Conservation (phyloP, 2,329 filamentous ascomycete genomes). For the Fusarium caatingaense region DNA sequence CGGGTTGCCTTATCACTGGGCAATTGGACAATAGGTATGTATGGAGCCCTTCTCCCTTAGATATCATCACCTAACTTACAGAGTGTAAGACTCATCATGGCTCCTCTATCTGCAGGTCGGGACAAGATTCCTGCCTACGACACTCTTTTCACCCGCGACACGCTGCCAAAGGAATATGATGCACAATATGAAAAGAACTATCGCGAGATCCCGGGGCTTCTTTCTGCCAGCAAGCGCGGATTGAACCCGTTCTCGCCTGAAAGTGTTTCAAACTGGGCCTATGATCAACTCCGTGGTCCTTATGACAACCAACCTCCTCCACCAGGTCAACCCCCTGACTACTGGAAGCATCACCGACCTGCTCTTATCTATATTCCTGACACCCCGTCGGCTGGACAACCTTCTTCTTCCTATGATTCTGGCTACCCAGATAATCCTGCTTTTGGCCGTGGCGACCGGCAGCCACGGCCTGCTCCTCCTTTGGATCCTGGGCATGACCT, state of each 20-base stretch:
- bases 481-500: no score
- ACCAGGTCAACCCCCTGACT: background rate
- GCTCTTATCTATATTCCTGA: background rate
- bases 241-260: background rate
- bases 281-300: background rate
- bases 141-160: no score
- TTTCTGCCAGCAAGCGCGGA: background rate
- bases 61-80: background rate
- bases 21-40: background rate
- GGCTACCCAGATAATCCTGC: background rate
- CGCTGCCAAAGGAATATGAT: no score
- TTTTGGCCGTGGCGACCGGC: background rate
- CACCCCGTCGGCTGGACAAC: background rate
- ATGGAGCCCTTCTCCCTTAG: background rate
- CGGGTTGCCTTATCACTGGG: background rate
- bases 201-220: no score
- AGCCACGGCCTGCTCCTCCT: background rate
- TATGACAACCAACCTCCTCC: background rate
- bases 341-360: background rate
- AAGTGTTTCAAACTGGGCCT: background rate
- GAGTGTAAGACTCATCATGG: background rate
- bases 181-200: no score
- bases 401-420: background rate
- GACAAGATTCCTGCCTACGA: background rate
- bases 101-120: background rate